phyloP scores from a whole-genome alignment of 441 rosid species.

The Daphne laureola region DNA sequence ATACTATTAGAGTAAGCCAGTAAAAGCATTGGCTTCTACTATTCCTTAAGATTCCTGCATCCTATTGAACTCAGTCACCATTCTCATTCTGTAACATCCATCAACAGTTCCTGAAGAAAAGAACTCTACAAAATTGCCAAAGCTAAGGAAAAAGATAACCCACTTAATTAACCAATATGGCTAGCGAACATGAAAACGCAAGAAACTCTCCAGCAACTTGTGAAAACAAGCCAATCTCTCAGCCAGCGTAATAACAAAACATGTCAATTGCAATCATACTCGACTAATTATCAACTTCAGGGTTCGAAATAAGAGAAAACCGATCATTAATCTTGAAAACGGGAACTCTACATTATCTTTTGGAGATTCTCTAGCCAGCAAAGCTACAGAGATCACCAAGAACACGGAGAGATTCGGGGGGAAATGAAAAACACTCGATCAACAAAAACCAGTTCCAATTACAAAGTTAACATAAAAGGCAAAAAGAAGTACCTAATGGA shows the following conservation, averaged over 20 bases:
- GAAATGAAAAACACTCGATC: conserved; percentile 1
- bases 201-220: too few species aligned
- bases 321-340: neutral
- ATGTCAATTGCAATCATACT: neutral
- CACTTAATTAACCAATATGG: too few species aligned
- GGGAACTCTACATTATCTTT: neutral
- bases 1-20: too few species aligned
- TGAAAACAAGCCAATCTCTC: too few species aligned
- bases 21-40: too few species aligned
- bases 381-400: neutral
- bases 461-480: conserved; percentile 9
- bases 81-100: too few species aligned
- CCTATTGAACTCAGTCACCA: neutral
- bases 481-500: conserved; percentile 31
- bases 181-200: too few species aligned
- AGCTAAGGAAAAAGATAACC: too few species aligned
- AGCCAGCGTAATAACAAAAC: too few species aligned
- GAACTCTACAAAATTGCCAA: too few species aligned
- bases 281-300: neutral
- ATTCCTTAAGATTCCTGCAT: neutral
- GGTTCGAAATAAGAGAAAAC: neutral
- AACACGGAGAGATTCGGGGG: conserved; percentile 1
- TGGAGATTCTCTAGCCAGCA: neutral
- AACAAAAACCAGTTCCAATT: conserved; percentile 8
- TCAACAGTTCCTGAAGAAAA: too few species aligned